Base-by-base conservation (phyloP, 495 filamentous ascomycete genomes). In the Delitschia confertaspora region DNA sequence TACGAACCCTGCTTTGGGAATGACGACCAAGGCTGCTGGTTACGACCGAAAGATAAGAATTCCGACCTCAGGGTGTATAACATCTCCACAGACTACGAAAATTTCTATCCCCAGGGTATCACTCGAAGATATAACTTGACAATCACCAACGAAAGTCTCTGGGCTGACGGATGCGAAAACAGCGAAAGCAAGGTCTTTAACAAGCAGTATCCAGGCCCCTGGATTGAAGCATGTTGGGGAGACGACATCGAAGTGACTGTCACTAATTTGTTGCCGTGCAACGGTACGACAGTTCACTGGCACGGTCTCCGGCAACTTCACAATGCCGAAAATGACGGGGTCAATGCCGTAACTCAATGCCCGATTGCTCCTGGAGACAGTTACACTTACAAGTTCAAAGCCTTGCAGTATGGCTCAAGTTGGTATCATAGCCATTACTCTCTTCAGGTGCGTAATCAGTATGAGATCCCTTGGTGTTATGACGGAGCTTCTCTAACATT, bases 181-280 rank as follows among this genome's bases (percentile, higher is more conserved):
- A 32, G 21, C 8, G 17, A 51, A 13, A 48, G 27, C 3, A 37
- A 57, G n/a, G 21, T 53, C 0, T 45, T 62, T 49, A 64, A 62
- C 42, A 40, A 35, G n/a, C 45, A 51, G 14, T 60, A 49, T 38
- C 61, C 61, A 1, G 61, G 60, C 16, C 61, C 61, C 7, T 45
- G 41, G 48, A 61, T 61, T 33, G 13, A 68, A 33, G 78, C 72
- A 7, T 61, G 80, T 18, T 37, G 57, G 45, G 29, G 50, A 29
- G 56, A 44, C 23, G 20, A 38, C 14, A 49, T 61, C n/a, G 41
- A 53, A 18, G 37, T 58, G 21, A 55, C 36, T 7, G 51, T 57
- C 19, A 33, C 40, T 4, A 61, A 60, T 31, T 25, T 36, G 8
- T 30, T 42, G 6, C 29, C 14, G 5, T 46, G 7, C 13, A 48